Base-by-base conservation (phyloP, 2,329 filamentous ascomycete genomes). In the Colletotrichum salicis region DNA sequence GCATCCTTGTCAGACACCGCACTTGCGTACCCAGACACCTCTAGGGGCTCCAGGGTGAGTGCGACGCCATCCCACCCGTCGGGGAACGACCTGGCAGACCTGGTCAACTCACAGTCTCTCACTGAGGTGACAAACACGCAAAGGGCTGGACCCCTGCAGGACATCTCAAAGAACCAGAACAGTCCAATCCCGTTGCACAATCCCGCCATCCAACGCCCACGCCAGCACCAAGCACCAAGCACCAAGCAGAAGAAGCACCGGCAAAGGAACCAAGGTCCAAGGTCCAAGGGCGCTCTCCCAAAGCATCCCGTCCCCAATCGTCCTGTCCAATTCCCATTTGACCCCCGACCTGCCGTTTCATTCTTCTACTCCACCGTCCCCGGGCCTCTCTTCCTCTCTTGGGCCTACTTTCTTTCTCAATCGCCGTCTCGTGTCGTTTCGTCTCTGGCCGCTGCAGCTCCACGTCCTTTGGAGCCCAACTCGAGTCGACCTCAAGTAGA, bases 141-240 rank as follows among this genome's bases (percentile, higher is more conserved):
- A 52, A 59, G 35, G n/a, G n/a, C 41, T 59, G 54, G 64, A 69
- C 65, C 69, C 69, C 69, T 71, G 64, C 69, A 29, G 65, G 55
- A n/a, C 57, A 62, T 67, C 51, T 52, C 65, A 56, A 55, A n/a
- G 13, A 41, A 41, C 37, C 19, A 15, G 37, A 41, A 15, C 63
- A 57, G 60, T 55, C 67, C 60, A 58, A 58, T 68, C 35, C 64
- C 41, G 55, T 62, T 59, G 35, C 58, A 41, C 58, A 48, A 57
- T 58, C 31, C 57, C 24, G 37, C 58, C 51, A 57, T 48, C 37
- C 22, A 64, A 8, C n/a, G 27, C 24, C 54, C 29, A 64, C 52
- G 7, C 64, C 37, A 58, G 33, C 51, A 67, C 29, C 64, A 51
- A 12, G 54, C 35, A 52, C 22, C 61, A 56, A 52, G 31, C 61